Conservation (phyloP, 164 flowering plant genomes). For the Pachysandra terminalis region DNA sequence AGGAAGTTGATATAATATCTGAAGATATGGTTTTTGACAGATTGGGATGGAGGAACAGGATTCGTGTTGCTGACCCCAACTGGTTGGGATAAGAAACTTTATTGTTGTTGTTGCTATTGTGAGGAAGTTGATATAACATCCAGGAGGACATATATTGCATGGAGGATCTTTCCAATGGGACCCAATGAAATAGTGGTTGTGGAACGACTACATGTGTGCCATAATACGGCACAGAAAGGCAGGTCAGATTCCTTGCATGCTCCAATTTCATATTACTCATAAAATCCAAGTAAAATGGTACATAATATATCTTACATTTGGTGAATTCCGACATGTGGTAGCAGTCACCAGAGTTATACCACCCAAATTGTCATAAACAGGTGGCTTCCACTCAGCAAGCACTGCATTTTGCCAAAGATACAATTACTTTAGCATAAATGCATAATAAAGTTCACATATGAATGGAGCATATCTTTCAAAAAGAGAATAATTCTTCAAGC, state of each 20-base stretch:
- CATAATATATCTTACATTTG: conserved; percentile 59
- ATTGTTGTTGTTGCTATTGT: too few species aligned
- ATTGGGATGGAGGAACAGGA: too few species aligned
- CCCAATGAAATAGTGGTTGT: neutral
- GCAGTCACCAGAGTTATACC: conserved; percentile 91
- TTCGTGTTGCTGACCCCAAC: too few species aligned
- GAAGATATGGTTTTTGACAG: too few species aligned
- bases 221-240: neutral
- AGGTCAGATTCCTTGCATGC: neutral
- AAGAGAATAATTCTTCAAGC: neutral
- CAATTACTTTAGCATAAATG: neutral
- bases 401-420: conserved; percentile 40
- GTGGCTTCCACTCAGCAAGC: conserved; percentile 98
- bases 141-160: neutral
- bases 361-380: conserved; percentile 76
- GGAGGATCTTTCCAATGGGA: neutral
- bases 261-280: neutral
- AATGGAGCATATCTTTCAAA: neutral
- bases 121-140: neutral
- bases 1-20: too few species aligned
- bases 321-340: conserved; percentile 94
- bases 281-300: conserved; percentile 2
- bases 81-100: too few species aligned
- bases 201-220: neutral
- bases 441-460: neutral